These are phyloP conservation scores for Lentinula sp. DNA, from an alignment of 768 basidiomycete genomes.

Conservation along the genomic window DNA sequence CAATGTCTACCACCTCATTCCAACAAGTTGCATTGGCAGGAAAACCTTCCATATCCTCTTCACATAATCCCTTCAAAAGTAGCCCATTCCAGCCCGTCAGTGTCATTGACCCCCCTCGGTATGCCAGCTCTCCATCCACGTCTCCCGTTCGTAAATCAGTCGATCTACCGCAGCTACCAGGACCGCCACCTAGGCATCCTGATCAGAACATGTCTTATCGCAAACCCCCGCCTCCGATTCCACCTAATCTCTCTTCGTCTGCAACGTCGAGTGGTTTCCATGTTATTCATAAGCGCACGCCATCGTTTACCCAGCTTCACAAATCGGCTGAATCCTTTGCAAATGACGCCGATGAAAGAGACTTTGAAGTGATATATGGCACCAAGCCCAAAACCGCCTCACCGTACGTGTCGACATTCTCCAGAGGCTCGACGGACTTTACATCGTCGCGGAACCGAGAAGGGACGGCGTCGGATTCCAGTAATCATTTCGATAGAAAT, in stretches of 20 bases:
- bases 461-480: background rate
- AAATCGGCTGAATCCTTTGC: background rate
- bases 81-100: background rate
- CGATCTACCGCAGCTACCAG: slow-evolving; percentile 15
- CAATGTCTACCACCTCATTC: slow-evolving; percentile 36
- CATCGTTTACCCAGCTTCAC: slow-evolving; percentile 4
- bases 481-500: background rate
- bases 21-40: slow-evolving; percentile 41
- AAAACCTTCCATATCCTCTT: slow-evolving; percentile 12
- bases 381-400: slow-evolving; percentile 12
- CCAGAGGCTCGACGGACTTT: slow-evolving; percentile 3
- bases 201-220: slow-evolving; percentile 7
- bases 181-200: slow-evolving; percentile 15
- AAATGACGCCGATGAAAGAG: background rate
- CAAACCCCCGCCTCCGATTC: slow-evolving; percentile 9
- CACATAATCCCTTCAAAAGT: slow-evolving; percentile 4
- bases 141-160: slow-evolving; percentile 21
- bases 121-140: slow-evolving; percentile 19
- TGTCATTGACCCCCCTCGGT: slow-evolving; percentile 5
- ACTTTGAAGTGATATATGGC: slow-evolving; percentile 5
- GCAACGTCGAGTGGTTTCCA: background rate
- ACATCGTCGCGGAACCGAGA: background rate
- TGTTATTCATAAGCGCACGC: background rate
- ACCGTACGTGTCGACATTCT: slow-evolving; percentile 11
- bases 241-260: slow-evolving; percentile 2